Percentiles rank a stretch among this genome's conserved stretches.
Evolutionary conservation across 768 basidiomycete species (phyloP).

Genomic region (Lentinus brumalis): DNA sequence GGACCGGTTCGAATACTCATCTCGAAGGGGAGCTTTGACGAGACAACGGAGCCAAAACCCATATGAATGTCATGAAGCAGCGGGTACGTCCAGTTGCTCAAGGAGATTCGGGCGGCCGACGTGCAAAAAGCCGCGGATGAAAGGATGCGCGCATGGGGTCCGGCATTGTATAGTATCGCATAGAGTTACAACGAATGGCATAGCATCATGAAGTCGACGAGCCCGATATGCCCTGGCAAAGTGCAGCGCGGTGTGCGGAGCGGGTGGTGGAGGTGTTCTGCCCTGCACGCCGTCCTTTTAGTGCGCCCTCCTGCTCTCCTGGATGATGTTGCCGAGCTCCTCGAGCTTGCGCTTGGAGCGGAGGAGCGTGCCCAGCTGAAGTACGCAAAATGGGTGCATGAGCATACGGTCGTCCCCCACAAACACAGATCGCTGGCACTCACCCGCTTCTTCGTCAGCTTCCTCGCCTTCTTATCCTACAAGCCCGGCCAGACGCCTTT

Average conservation of each 20-base stretch:
- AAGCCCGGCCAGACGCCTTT: not conserved
- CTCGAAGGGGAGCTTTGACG: too few species aligned
- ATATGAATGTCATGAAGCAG: too few species aligned
- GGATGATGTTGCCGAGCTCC: slow-evolving; percentile 89
- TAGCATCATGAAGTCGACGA: slow-evolving; percentile 25
- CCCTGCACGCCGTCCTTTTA: slow-evolving; percentile 29
- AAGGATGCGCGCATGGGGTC: slow-evolving; percentile 11
- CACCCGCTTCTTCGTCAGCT: slow-evolving; percentile 99
- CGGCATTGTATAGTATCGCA: slow-evolving; percentile 23
- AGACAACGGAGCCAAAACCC: too few species aligned
- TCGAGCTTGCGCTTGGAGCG: slow-evolving; percentile 99
- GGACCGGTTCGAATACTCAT: too few species aligned
- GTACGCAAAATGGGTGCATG: not conserved
- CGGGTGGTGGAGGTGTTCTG: slow-evolving; percentile 4
- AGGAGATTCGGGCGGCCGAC: too few species aligned
- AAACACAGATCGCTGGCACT: slow-evolving; percentile 33
- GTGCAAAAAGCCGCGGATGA: not conserved
- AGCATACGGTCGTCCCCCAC: not conserved
- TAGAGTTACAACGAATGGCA: slow-evolving; percentile 28
- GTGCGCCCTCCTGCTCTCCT: slow-evolving; percentile 83
- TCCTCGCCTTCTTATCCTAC: slow-evolving; percentile 98
- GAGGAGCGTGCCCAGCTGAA: slow-evolving; percentile 92
- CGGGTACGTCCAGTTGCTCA: too few species aligned
- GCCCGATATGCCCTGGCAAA: slow-evolving; percentile 13
- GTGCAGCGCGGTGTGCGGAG: slow-evolving; percentile 13